phyloP scores from a whole-genome alignment of 208 protist species.

The Trypanosoma melophagium region DNA sequence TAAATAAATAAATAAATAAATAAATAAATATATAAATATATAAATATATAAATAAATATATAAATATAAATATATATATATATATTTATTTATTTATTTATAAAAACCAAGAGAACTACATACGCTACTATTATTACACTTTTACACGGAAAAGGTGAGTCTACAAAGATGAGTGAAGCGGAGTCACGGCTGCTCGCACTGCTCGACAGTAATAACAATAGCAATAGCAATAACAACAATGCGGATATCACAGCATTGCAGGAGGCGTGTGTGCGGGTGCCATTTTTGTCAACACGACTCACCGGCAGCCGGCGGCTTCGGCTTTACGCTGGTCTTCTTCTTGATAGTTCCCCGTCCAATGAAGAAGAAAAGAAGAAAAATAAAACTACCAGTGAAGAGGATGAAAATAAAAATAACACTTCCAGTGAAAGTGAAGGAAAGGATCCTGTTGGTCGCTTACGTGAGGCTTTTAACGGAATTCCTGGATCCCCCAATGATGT shows the following conservation, averaged over 20 bases:
- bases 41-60: not conserved
- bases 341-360: slow-evolving; percentile 26
- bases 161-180: slow-evolving; percentile 23
- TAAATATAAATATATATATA: no score
- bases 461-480: no score
- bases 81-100: not conserved
- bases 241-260: slow-evolving; percentile 39
- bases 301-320: slow-evolving; percentile 39
- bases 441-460: no score
- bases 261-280: slow-evolving; percentile 59
- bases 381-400: not conserved
- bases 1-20: no score
- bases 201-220: slow-evolving; percentile 5
- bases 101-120: slow-evolving; percentile 1
- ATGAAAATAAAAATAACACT: slow-evolving; percentile 12
- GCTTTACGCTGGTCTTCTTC: slow-evolving; percentile 62
- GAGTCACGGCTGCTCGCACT: slow-evolving; percentile 26
- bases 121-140: not conserved
- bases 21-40: no score
- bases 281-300: slow-evolving; percentile 45
- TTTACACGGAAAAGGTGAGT: not conserved
- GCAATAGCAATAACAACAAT: not conserved
- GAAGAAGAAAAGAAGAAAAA: slow-evolving; percentile 19
- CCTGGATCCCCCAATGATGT: slow-evolving; percentile 11
- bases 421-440: no score